phyloP scores from a whole-genome alignment of 257 asterid genomes.

The Jacaranda mimosifolia region DNA sequence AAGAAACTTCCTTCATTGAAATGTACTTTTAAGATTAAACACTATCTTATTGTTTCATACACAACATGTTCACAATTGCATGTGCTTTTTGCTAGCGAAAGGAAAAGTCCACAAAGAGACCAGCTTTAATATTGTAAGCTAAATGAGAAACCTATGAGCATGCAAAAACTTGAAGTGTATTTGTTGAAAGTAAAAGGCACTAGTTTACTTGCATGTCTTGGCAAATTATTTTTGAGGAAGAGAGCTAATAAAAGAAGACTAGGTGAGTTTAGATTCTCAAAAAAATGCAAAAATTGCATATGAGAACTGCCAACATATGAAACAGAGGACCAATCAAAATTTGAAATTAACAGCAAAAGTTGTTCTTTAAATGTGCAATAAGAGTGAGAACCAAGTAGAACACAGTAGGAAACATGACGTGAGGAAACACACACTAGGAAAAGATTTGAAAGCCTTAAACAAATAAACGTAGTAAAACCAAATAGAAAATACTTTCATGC shows the following conservation, averaged over 20 bases:
- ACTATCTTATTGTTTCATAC: too few species aligned
- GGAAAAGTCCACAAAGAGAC: neutral
- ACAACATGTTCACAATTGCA: too few species aligned
- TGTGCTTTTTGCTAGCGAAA: too few species aligned
- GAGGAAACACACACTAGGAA: too few species aligned
- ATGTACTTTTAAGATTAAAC: too few species aligned
- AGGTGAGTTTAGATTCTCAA: neutral
- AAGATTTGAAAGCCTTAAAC: conserved; percentile 1
- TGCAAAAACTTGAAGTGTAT: neutral
- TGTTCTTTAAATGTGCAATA: neutral
- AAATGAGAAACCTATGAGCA: neutral
- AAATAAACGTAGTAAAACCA: neutral
- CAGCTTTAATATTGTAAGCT: too few species aligned
- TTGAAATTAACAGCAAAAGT: neutral
- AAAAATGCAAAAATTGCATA: conserved; percentile 3
- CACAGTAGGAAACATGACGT: too few species aligned
- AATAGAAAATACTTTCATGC: conserved; percentile 1
- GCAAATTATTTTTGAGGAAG: neutral
- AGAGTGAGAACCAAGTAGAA: neutral
- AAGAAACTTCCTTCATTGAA: too few species aligned
- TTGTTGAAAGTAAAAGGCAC: conserved; percentile 5
- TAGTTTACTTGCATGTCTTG: neutral
- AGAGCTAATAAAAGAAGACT: neutral
- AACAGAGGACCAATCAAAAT: neutral
- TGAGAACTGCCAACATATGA: neutral